Evolutionary conservation across 2,329 filamentous ascomycete species (phyloP).

Genomic region (Onygena corvina): DNA sequence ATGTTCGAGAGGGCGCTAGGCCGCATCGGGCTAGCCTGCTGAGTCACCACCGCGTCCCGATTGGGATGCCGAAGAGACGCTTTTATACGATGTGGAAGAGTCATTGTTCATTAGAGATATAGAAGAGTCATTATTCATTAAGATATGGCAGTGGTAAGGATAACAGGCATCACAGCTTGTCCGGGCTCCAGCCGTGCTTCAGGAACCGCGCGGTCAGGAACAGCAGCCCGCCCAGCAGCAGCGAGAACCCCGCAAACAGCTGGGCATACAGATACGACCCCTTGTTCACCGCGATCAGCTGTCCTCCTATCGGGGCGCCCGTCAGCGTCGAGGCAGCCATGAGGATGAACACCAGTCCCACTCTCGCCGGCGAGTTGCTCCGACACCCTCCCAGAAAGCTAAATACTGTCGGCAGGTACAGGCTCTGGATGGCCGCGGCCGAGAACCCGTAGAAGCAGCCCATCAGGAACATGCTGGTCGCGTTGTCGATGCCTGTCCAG

Average conservation of each 20-base stretch:
- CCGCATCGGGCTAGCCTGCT: background rate
- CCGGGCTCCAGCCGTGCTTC: conserved; percentile 11
- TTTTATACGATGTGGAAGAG: too few species aligned
- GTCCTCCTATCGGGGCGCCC: conserved; percentile 11
- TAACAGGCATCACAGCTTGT: conserved; percentile 3
- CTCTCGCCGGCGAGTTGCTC: background rate
- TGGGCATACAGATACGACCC: conserved; percentile 12
- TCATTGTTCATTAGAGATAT: too few species aligned
- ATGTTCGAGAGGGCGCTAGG: conserved; percentile 4
- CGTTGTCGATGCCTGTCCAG: conserved; percentile 35
- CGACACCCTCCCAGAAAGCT: conserved; percentile 9
- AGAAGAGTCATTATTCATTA: background rate
- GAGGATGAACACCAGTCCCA: conserved; percentile 10
- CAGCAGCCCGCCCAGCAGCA: conserved; percentile 7
- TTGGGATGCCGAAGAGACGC: background rate
- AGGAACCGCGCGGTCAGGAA: conserved; percentile 9
- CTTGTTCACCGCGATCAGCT: conserved; percentile 7
- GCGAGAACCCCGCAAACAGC: conserved; percentile 9
- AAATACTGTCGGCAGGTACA: conserved; percentile 17
- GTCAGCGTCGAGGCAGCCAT: conserved; percentile 10
- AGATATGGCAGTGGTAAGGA: background rate
- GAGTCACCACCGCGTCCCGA: conserved; percentile 3
- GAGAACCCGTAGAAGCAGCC: conserved; percentile 26
- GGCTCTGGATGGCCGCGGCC: conserved; percentile 22
- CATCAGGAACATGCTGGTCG: conserved; percentile 18